Conservation (phyloP, 208 protist species). For the Herpetomonas muscarum region DNA sequence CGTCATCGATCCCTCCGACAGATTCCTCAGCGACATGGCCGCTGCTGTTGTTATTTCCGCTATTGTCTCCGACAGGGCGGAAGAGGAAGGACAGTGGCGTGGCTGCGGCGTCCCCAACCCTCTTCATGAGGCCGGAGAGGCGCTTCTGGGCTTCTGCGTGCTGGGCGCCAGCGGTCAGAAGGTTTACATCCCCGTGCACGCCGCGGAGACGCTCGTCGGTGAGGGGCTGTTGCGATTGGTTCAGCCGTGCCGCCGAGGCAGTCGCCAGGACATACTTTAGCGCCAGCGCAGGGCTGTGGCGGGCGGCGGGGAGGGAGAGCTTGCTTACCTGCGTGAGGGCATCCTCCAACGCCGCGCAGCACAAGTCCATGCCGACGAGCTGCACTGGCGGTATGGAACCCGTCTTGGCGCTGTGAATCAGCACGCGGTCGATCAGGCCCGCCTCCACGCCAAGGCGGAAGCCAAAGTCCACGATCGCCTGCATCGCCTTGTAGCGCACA, state of each 20-base stretch:
- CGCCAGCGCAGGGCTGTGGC: not conserved
- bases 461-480: not conserved
- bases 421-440: not conserved
- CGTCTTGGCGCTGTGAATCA: not conserved
- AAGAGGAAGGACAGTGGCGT: no score
- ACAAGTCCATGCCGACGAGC: not conserved
- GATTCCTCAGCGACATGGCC: no score
- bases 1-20: no score
- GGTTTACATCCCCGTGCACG: no score
- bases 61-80: no score
- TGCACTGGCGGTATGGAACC: not conserved
- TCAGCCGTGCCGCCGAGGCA: not conserved
- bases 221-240: not conserved
- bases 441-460: not conserved
- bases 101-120: no score
- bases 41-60: no score
- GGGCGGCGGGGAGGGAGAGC: not conserved
- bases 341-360: not conserved
- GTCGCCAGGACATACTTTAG: not conserved
- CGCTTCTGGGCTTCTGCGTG: no score
- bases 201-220: not conserved
- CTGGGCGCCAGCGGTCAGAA: no score
- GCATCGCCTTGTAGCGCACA: not conserved
- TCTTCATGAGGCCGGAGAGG: no score
- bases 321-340: not conserved